Conservation (phyloP, 1,139 yeast species). For the Schwanniomyces etchellsii region DNA sequence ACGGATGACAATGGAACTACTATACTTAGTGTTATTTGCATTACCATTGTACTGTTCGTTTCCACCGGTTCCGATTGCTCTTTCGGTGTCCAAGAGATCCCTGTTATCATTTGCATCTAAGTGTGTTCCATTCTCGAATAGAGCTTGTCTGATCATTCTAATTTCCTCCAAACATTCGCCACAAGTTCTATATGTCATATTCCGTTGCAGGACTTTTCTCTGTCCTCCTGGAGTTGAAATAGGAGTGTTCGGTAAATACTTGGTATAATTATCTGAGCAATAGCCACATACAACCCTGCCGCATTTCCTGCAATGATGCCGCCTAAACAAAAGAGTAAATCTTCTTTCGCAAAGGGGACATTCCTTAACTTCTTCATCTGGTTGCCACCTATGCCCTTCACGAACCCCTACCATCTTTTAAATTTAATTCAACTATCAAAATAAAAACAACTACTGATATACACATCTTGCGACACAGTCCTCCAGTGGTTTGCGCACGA, state of each 20-base stretch:
- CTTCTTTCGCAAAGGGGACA: constrained; percentile 58
- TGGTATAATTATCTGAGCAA: constrained; percentile 49
- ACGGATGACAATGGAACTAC: constrained; percentile 14
- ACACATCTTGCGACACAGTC: neutral
- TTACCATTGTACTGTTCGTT: constrained; percentile 3
- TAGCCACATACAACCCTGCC: constrained; percentile 69
- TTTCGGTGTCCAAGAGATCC: neutral
- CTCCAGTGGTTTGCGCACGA: constrained; percentile 1
- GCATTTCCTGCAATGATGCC: constrained; percentile 91
- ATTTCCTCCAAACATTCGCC: constrained; percentile 64
- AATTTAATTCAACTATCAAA: too few species aligned
- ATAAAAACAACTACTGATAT: too few species aligned
- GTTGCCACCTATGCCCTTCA: constrained; percentile 56
- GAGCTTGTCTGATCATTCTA: constrained; percentile 47
- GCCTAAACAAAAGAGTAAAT: constrained; percentile 66
- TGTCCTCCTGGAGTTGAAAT: constrained; percentile 25
- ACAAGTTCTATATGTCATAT: constrained; percentile 56
- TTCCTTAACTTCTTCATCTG: constrained; percentile 52
- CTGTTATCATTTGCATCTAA: neutral
- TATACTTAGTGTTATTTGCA: constrained; percentile 18
- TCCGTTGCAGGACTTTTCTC: constrained; percentile 19
- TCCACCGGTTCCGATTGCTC: neutral
- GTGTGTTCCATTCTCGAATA: constrained; percentile 15
- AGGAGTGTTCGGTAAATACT: constrained; percentile 35
- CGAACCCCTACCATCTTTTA: neutral